Conservation (phyloP, 371 early-diverging fungal genomes). For the Syncephalis plumigaleata region DNA sequence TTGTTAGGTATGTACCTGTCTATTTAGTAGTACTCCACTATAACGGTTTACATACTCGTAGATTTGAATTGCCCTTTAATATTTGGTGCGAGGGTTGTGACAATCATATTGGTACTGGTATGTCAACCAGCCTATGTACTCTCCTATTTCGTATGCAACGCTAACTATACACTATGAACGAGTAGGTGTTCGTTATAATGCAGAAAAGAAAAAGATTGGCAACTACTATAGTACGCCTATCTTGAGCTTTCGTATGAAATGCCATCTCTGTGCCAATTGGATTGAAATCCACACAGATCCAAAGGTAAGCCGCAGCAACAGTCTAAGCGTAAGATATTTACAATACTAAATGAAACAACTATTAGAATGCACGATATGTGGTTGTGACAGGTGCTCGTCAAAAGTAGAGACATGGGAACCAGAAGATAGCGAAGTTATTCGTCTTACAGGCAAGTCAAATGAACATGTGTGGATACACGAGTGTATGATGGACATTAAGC, state of each 20-base stretch:
- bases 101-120: slow-evolving; percentile 72
- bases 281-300: slow-evolving; percentile 90
- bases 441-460: slow-evolving; percentile 18
- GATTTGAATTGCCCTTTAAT: slow-evolving; percentile 81
- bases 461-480: slow-evolving; percentile 12
- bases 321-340: neutral
- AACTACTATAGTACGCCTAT: slow-evolving; percentile 81
- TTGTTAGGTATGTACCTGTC: slow-evolving; percentile 40
- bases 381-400: slow-evolving; percentile 58
- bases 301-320: slow-evolving; percentile 30
- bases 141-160: no score
- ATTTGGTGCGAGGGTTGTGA: slow-evolving; percentile 83
- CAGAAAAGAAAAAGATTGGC: slow-evolving; percentile 84
- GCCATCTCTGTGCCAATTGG: slow-evolving; percentile 71
- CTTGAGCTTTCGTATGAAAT: slow-evolving; percentile 80
- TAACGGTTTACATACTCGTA: slow-evolving; percentile 5
- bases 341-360: neutral
- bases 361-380: slow-evolving; percentile 56
- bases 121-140: no score
- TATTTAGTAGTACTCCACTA: neutral
- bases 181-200: slow-evolving; percentile 77
- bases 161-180: no score
- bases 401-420: slow-evolving; percentile 57
- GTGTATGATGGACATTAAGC: neutral
- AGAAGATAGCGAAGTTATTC: slow-evolving; percentile 48